Evolutionary conservation across 148 eudicot species (phyloP).

Genomic region (Camellia granthamiana): DNA sequence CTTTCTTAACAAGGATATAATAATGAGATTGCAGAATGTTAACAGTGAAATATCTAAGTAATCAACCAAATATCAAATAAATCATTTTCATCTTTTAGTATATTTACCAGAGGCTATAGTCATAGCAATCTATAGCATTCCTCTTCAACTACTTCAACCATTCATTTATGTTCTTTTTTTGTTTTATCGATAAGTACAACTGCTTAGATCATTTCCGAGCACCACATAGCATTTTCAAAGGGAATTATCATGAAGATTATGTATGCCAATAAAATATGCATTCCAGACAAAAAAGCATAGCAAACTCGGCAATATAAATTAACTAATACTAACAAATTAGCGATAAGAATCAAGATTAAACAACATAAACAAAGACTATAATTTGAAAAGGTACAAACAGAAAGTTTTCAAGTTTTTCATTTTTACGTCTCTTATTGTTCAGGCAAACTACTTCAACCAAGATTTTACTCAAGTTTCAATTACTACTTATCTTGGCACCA

Average conservation of each 20-base stretch:
- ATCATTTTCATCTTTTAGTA: neutral
- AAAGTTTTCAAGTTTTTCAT: no score
- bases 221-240: no score
- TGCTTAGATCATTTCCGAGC: no score
- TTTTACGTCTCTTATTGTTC: neutral
- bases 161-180: no score
- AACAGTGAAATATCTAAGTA: neutral
- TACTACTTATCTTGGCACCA: neutral
- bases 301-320: neutral
- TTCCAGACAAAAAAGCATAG: neutral
- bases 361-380: neutral
- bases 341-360: neutral
- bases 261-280: neutral
- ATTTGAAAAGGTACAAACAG: no score
- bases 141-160: no score
- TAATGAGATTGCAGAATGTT: neutral
- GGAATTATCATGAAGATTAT: no score
- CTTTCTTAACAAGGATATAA: neutral
- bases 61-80: neutral
- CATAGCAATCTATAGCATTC: no score
- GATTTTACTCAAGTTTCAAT: neutral
- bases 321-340: neutral
- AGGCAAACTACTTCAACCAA: neutral
- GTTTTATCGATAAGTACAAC: no score
- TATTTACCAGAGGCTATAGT: no score